Conservation (phyloP, 805 yeast genomes). For the Wickerhamiella cacticola region DNA sequence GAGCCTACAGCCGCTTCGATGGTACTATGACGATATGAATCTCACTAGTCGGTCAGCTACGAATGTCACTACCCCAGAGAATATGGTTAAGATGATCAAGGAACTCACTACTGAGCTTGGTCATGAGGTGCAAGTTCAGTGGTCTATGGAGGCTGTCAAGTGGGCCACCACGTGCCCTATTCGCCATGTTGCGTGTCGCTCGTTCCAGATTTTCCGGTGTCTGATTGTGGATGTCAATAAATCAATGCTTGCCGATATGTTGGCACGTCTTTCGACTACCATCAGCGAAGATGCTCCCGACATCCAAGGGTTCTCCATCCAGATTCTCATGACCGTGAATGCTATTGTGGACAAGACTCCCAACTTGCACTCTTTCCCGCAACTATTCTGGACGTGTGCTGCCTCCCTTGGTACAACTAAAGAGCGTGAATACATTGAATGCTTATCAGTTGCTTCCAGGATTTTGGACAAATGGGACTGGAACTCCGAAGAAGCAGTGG, state of each 20-base stretch:
- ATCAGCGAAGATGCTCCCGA: conserved; percentile 80
- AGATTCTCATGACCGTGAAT: conserved; percentile 87
- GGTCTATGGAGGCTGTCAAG: conserved; percentile 70
- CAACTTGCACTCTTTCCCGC: conserved; percentile 76
- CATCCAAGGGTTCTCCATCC: conserved; percentile 95
- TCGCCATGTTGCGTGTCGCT: conserved; percentile 90
- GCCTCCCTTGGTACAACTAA: conserved; percentile 84
- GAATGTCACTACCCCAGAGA: conserved; percentile 74
- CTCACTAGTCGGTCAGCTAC: conserved; percentile 43
- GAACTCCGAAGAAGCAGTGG: conserved; percentile 73
- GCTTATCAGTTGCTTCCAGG: conserved; percentile 66
- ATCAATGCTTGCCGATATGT: conserved; percentile 82
- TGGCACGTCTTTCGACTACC: conserved; percentile 84
- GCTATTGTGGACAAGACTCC: conserved; percentile 81
- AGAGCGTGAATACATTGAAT: conserved; percentile 87
- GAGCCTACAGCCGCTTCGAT: conserved; percentile 33
- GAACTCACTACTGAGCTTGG: conserved; percentile 46
- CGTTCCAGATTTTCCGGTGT: conserved; percentile 85
- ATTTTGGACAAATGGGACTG: conserved; percentile 78
- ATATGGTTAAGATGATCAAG: conserved; percentile 66
- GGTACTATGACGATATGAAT: conserved; percentile 81
- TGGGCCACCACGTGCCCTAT: conserved; percentile 99
- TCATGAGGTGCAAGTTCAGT: conserved; percentile 30
- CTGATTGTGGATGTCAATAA: conserved; percentile 71
- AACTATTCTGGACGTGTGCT: conserved; percentile 87